A percentile compares a stretch with the other conserved stretches of the same genome.
phyloP scores from a whole-genome alignment of 1,139 yeast genomes.

The Ogataea hybrid region DNA sequence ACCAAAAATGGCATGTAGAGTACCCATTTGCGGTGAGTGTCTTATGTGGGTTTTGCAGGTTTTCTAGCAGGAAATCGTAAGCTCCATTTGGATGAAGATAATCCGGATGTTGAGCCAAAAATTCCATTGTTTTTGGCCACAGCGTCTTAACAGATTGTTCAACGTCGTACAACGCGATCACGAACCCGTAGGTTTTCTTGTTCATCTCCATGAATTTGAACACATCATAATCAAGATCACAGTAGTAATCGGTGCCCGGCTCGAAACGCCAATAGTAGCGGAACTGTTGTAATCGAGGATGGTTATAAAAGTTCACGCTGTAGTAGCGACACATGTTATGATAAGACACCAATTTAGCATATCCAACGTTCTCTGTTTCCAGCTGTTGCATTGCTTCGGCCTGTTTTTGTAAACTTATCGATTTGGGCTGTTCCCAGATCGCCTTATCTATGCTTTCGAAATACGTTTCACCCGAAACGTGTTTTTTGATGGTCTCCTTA shows the following conservation, averaged over 20 bases:
- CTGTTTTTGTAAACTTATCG: conserved; percentile 48
- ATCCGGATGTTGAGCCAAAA: conserved; percentile 53
- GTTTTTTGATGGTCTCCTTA: conserved; percentile 40
- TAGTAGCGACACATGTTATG: conserved; percentile 81
- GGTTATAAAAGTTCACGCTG: conserved; percentile 59
- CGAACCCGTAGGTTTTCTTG: conserved; percentile 66
- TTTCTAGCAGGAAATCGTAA: conserved; percentile 69
- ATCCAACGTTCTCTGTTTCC: conserved; percentile 51
- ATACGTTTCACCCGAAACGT: conserved; percentile 50
- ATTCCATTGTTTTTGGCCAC: conserved; percentile 69
- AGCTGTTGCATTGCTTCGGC: conserved; percentile 40
- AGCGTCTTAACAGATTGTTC: conserved; percentile 59
- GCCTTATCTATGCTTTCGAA: conserved; percentile 57
- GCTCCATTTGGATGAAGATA: conserved; percentile 67
- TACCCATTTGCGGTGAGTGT: conserved; percentile 57
- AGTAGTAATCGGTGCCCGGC: conserved; percentile 67
- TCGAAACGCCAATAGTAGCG: conserved; percentile 79
- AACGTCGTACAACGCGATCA: conserved; percentile 64
- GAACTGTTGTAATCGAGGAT: conserved; percentile 55
- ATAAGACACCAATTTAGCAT: conserved; percentile 61
- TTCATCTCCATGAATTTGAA: conserved; percentile 71
- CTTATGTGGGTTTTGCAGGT: conserved; percentile 58
- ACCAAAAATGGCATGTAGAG: conserved; percentile 88
- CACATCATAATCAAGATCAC: conserved; percentile 70
- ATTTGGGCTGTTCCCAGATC: conserved; percentile 65